Percentiles rank a stretch among this genome's conserved stretches.
These are phyloP conservation scores for Plasmodium knowlesi DNA, from an alignment of 169 alveolate species.

Conservation along the genomic window DNA sequence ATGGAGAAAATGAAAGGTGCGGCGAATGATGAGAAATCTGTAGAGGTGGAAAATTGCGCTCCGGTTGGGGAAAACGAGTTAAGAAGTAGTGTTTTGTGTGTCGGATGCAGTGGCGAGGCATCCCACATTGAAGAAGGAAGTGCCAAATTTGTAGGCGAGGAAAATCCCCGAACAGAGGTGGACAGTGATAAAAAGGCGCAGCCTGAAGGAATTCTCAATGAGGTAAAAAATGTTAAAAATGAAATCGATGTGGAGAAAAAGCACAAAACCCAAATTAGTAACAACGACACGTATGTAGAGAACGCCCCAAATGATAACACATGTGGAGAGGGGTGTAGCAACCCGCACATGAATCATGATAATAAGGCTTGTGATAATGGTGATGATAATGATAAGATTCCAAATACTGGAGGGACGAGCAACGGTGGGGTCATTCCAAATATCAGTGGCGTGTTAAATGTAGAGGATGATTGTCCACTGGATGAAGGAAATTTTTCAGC, in stretches of 20 bases:
- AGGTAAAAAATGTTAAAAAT: neutral
- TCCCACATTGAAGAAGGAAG: neutral
- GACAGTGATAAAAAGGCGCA: neutral
- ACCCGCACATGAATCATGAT: neutral
- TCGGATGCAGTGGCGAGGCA: neutral
- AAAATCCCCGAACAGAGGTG: neutral
- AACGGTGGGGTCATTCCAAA: neutral
- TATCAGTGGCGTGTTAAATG: neutral
- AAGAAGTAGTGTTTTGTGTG: neutral
- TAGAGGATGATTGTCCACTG: neutral
- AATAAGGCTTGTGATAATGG: too few relatives aligned
- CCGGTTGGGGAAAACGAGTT: neutral
- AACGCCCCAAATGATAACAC: neutral
- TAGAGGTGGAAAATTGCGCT: neutral
- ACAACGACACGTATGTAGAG: neutral
- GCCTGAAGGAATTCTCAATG: neutral
- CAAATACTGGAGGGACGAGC: neutral
- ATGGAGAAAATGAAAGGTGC: neutral
- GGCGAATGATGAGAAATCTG: neutral
- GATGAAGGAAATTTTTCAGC: neutral
- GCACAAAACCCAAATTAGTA: neutral
- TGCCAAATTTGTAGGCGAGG: neutral
- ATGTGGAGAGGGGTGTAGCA: neutral
- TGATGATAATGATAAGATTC: neutral
- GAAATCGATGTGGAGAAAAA: neutral